These are phyloP conservation scores for Musa itinerans DNA, from an alignment of 176 grass and related monocot species.

Conservation along the genomic window DNA sequence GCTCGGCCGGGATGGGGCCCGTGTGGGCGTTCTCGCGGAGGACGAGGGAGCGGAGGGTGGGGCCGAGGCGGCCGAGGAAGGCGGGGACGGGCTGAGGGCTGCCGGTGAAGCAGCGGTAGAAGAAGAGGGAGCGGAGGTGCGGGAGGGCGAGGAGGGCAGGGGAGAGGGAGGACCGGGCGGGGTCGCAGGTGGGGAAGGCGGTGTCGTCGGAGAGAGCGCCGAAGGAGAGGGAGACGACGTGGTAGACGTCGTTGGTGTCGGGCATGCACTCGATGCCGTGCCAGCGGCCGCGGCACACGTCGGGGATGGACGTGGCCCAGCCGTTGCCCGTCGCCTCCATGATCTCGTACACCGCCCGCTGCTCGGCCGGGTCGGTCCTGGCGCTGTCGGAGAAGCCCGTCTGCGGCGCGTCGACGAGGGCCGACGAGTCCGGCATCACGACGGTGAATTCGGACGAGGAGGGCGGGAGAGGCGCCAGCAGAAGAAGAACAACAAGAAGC, in stretches of 20 bases:
- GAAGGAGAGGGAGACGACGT: conserved; percentile 81
- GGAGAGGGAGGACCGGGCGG: conserved; percentile 36
- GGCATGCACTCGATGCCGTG: conserved; percentile 95
- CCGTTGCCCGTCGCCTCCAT: conserved; percentile 79
- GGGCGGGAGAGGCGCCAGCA: neutral
- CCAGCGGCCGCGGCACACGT: conserved; percentile 90
- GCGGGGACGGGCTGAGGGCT: conserved; percentile 54
- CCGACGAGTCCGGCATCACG: conserved; percentile 63
- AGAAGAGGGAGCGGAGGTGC: conserved; percentile 83
- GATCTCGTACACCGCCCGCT: conserved; percentile 61
- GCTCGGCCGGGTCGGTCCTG: conserved; percentile 60
- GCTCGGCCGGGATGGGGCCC: conserved; percentile 49
- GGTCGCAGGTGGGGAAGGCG: conserved; percentile 76
- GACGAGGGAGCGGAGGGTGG: conserved; percentile 57
- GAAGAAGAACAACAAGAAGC: neutral
- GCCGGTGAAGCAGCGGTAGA: conserved; percentile 82
- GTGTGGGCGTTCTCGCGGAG: conserved; percentile 80
- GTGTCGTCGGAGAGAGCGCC: conserved; percentile 94
- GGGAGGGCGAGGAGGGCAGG: conserved; percentile 59
- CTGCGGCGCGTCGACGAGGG: conserved; percentile 41
- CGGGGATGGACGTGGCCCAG: conserved; percentile 52
- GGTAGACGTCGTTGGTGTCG: conserved; percentile 55
- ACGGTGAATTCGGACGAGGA: conserved; percentile 62
- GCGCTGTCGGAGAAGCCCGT: conserved; percentile 52
- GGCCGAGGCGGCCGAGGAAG: conserved; percentile 58